phyloP scores from a whole-genome alignment of 1,139 yeast species.

The Lodderomyces elongisporus region DNA sequence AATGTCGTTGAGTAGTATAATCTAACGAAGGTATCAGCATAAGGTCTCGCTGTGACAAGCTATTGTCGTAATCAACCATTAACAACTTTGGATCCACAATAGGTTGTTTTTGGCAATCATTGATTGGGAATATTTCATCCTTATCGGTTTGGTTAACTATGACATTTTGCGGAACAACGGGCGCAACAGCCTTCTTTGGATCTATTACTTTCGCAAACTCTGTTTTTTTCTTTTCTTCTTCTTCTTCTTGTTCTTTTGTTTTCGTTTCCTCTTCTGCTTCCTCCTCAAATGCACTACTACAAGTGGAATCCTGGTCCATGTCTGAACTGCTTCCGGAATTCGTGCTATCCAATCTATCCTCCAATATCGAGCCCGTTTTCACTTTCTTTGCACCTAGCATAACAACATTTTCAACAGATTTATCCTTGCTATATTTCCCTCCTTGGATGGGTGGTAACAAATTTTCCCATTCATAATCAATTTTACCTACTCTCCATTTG shows the following conservation, averaged over 20 bases:
- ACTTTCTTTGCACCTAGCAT: neutral
- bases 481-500: conserved; percentile 58
- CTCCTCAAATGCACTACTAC: conserved; percentile 11
- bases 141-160: conserved; percentile 34
- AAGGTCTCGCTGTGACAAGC: conserved; percentile 50
- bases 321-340: conserved; percentile 12
- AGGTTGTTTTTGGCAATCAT: conserved; percentile 5
- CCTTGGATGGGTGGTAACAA: conserved; percentile 88
- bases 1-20: conserved; percentile 53
- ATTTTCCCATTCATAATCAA: conserved; percentile 64
- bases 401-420: neutral
- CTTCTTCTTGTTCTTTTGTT: conserved; percentile 30
- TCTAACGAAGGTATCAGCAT: conserved; percentile 59
- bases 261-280: conserved; percentile 1
- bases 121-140: conserved; percentile 31
- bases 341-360: conserved; percentile 15
- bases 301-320: conserved; percentile 12
- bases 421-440: conserved; percentile 39
- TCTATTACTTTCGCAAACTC: neutral
- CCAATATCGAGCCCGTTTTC: conserved; percentile 9
- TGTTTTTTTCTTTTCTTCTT: neutral
- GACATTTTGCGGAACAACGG: conserved; percentile 48
- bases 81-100: conserved; percentile 52
- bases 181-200: conserved; percentile 23
- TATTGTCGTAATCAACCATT: conserved; percentile 56